Evolutionary conservation across 2,329 filamentous ascomycete genomes (phyloP).

Genomic region (Gnomoniopsis smithogilvyi): DNA sequence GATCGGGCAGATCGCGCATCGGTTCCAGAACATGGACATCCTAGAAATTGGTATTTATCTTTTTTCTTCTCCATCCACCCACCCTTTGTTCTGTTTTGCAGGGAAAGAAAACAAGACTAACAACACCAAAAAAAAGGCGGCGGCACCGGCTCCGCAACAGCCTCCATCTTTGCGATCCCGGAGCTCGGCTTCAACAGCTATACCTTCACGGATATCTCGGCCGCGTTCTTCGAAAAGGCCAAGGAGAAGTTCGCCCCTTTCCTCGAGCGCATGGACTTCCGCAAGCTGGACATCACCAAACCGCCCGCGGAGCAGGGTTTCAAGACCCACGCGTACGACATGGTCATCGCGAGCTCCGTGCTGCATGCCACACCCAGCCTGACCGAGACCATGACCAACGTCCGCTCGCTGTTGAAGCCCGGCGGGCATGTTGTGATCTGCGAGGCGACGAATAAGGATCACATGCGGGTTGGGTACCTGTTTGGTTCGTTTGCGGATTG

Average conservation of each 20-base stretch:
- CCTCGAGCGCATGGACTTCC: neutral
- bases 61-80: neutral
- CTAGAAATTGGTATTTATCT: conserved; percentile 29
- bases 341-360: conserved; percentile 29
- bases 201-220: conserved; percentile 40
- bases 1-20: conserved; percentile 31
- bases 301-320: conserved; percentile 29
- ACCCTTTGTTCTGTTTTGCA: neutral
- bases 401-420: conserved; percentile 28
- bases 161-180: conserved; percentile 29
- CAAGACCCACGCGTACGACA: conserved; percentile 23
- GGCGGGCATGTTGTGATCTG: conserved; percentile 30
- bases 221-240: conserved; percentile 33
- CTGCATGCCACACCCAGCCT: conserved; percentile 25
- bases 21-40: conserved; percentile 27
- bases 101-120: too few relatives aligned
- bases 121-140: conserved; percentile 23
- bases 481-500: conserved; percentile 12
- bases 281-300: conserved; percentile 26
- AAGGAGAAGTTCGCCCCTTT: neutral
- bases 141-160: conserved; percentile 38
- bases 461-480: neutral
- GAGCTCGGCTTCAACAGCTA: conserved; percentile 32
- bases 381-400: conserved; percentile 23
- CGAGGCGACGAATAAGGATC: conserved; percentile 2